Base-by-base conservation (phyloP, 305 asterid species). In the Fraxinus albicans region DNA sequence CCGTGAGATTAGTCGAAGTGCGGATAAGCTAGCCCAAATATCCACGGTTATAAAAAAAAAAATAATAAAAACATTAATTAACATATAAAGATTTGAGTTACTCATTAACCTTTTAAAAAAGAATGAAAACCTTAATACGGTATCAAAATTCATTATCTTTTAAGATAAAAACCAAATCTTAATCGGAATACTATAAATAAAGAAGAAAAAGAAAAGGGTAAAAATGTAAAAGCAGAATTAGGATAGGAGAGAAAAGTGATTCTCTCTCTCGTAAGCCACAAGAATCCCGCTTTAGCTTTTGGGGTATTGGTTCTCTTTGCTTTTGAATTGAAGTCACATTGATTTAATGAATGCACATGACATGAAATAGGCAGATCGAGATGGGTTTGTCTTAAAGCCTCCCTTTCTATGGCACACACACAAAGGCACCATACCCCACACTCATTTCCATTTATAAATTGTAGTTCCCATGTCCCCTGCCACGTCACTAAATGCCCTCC, bases 321-420 rank as follows among this genome's bases (percentile, higher is more conserved):
- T 60, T 60, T 60, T 60, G 72, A 19, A 67, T 25, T 67, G 35
- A 67, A 65, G 83, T 86, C 50, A 42, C 50, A 42, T 9, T 42
- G 50, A 42, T 42, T 42, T 42, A 89, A 87, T 85, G 97, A 85
- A 91, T 83, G 93, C 97, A 91, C 97, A 92, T 91, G 93, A 88
- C 79, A 81, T 82, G 82, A 81, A 27, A 81, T 81, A 40, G 77
- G 79, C 38, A 83, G 31, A 42, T 77, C 73, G 83, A 85, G 77
- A 73, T 81, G 88, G 86, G 76, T 78, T 79, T 83, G 89, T 84
- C 91, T 89, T 91, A 82, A 91, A 92, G 91, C 78, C 87, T 83
- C 58, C 84, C 72, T 44, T 78, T 77, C 80, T 69, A 25, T 63
- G 73, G 34, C 73, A 1, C 29, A 19, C 31, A 21, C 70, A 21